Evolutionary conservation across 805 yeast species (phyloP).

Genomic region (Kodamaea laetipori): DNA sequence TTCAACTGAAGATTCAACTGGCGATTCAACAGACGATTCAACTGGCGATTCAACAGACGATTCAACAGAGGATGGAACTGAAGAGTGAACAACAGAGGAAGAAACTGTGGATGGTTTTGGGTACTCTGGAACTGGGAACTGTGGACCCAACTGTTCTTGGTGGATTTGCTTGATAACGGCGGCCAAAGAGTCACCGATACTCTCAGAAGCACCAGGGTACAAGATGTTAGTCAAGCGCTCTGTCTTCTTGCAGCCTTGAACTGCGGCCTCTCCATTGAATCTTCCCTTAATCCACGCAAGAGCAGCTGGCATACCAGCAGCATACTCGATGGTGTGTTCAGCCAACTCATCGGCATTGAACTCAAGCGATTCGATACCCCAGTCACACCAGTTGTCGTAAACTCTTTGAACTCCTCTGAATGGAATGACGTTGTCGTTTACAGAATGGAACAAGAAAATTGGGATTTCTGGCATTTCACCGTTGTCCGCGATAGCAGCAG

Average conservation of each 20-base stretch:
- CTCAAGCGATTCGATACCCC: slow-evolving; percentile 15
- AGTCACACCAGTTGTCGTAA: slow-evolving; percentile 16
- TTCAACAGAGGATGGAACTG: no score
- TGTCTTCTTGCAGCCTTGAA: slow-evolving; percentile 26
- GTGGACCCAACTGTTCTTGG: no score
- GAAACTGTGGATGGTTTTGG: no score
- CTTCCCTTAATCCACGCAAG: slow-evolving; percentile 22
- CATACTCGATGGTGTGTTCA: slow-evolving; percentile 20
- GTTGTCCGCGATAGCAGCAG: slow-evolving; percentile 19
- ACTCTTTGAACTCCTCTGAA: slow-evolving; percentile 8
- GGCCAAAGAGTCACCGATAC: neutral
- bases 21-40: no score
- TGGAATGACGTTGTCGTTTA: slow-evolving; percentile 15
- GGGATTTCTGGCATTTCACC: slow-evolving; percentile 15
- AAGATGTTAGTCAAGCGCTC: slow-evolving; percentile 51
- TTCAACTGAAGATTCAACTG: no score
- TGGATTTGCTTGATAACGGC: neutral
- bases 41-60: no score
- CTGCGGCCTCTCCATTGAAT: slow-evolving; percentile 17
- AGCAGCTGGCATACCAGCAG: slow-evolving; percentile 18
- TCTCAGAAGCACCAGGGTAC: slow-evolving; percentile 34
- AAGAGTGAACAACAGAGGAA: no score
- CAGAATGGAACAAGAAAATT: slow-evolving; percentile 15
- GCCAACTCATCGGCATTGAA: slow-evolving; percentile 7
- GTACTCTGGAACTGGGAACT: no score